Conservation (phyloP, 208 protist species). For the Acanthamoeba healyi region DNA sequence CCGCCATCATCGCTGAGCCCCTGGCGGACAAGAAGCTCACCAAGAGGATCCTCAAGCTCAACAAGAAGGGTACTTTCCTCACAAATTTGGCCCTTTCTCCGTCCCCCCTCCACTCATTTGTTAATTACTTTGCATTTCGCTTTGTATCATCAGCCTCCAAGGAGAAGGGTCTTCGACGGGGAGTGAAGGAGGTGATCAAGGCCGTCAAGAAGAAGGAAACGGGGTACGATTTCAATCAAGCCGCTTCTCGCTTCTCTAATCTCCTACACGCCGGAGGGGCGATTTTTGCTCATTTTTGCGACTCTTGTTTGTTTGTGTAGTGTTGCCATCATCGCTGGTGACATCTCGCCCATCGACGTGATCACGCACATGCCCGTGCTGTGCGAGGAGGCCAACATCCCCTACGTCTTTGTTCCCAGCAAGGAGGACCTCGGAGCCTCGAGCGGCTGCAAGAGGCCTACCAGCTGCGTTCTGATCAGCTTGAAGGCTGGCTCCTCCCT, state of each 20-base stretch:
- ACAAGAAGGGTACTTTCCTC: conserved; percentile 84
- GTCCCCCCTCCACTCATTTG: background rate
- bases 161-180: conserved; percentile 86
- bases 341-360: conserved; percentile 93
- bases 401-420: conserved; percentile 90
- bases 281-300: background rate
- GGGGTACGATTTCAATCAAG: conserved; percentile 68
- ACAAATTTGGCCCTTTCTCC: background rate
- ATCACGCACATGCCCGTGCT: conserved; percentile 91
- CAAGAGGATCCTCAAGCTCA: conserved; percentile 85
- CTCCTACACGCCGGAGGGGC: background rate
- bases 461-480: conserved; percentile 87
- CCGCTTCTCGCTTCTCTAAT: background rate
- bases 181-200: conserved; percentile 92
- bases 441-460: conserved; percentile 89
- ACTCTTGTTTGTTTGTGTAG: conserved; percentile 69
- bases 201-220: conserved; percentile 85
- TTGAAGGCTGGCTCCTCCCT: conserved; percentile 1
- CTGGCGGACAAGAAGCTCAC: conserved; percentile 87
- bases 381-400: conserved; percentile 89
- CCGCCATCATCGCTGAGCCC: conserved; percentile 84
- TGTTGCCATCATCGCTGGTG: conserved; percentile 90
- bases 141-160: conserved; percentile 83
- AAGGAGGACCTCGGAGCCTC: conserved; percentile 91
- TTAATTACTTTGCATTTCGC: background rate